Percentiles rank a stretch among this genome's conserved stretches.
Evolutionary conservation across 306 rosid species (phyloP).

Genomic region (Castanea sativa): DNA sequence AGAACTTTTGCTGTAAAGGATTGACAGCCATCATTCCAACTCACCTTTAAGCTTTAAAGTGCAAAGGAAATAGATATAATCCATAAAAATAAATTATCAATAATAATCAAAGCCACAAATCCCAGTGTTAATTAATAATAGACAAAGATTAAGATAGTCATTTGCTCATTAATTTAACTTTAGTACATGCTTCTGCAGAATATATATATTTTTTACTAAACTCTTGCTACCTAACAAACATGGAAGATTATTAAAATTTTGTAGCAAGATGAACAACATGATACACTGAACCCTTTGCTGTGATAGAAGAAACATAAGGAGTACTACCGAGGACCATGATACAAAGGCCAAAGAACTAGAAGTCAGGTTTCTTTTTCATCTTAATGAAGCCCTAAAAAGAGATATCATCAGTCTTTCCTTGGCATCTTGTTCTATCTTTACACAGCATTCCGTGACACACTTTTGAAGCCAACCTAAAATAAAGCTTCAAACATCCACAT

Average conservation of each 20-base stretch:
- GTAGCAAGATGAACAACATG: neutral
- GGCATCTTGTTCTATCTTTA: slow-evolving; percentile 9
- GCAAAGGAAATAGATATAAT: neutral
- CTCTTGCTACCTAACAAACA: slow-evolving; percentile 26
- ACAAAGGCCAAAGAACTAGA: slow-evolving; percentile 17
- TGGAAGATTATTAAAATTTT: slow-evolving; percentile 10
- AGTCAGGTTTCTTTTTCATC: neutral
- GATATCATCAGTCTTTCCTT: neutral
- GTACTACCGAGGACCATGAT: slow-evolving; percentile 7
- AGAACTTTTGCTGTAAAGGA: slow-evolving; percentile 56
- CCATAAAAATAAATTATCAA: slow-evolving; percentile 1
- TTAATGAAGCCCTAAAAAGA: slow-evolving; percentile 9
- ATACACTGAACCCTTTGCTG: slow-evolving; percentile 16
- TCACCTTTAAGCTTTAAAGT: slow-evolving; percentile 35
- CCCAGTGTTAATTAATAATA: slow-evolving; percentile 16
- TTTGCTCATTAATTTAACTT: neutral
- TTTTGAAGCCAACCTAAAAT: slow-evolving; percentile 48
- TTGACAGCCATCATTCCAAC: slow-evolving; percentile 77
- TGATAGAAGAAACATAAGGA: slow-evolving; percentile 20
- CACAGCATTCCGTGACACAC: slow-evolving; percentile 11
- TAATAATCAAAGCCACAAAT: slow-evolving; percentile 19
- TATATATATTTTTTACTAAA: neutral
- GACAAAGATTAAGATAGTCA: neutral
- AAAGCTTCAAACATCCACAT: slow-evolving; percentile 47
- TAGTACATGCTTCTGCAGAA: neutral